A percentile compares a stretch with the other conserved stretches of the same genome.
phyloP scores from a whole-genome alignment of 2,329 filamentous ascomycete genomes.

The Chaetomium strumarium region DNA sequence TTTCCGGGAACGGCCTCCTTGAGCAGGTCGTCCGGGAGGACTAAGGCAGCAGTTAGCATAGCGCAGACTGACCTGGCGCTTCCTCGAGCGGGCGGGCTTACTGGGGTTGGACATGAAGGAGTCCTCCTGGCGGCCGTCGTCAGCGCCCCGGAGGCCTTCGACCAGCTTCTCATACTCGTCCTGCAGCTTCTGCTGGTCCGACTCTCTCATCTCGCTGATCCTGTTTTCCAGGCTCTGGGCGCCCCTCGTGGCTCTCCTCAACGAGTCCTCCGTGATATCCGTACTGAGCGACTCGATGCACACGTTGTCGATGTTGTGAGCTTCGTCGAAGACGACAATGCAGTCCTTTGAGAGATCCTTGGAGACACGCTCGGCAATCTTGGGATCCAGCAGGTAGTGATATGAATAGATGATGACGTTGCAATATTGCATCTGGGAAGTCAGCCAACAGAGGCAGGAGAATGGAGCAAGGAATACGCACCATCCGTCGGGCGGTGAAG shows the following conservation, averaged over 20 bases:
- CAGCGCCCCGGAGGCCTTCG: conserved; percentile 79
- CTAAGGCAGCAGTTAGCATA: conserved; percentile 34
- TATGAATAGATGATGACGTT: conserved; percentile 99
- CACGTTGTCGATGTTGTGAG: conserved; percentile 99
- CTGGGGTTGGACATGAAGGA: conserved; percentile 93
- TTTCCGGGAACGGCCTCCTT: conserved; percentile 96
- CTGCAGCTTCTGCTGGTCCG: conserved; percentile 88
- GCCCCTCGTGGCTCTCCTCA: conserved; percentile 83
- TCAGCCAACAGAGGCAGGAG: not conserved
- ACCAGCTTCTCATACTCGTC: conserved; percentile 95
- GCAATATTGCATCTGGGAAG: conserved; percentile 83
- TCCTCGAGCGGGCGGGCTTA: conserved; percentile 24
- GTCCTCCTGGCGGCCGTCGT: conserved; percentile 86
- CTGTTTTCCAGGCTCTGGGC: conserved; percentile 86
- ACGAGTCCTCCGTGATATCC: conserved; percentile 89
- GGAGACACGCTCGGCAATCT: conserved; percentile 93
- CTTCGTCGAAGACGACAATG: conserved; percentile 97
- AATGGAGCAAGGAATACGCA: conserved; percentile 34
- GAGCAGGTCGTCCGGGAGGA: conserved; percentile 84
- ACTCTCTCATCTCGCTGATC: conserved; percentile 92
- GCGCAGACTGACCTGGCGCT: too few relatives aligned
- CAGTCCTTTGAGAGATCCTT: conserved; percentile 96
- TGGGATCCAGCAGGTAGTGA: conserved; percentile 94
- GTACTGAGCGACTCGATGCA: conserved; percentile 97
- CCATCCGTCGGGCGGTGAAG: conserved; percentile 92